Evolutionary conservation across 2,329 filamentous ascomycete genomes (phyloP).

Genomic region (Neopestalotiopsis clavispora): DNA sequence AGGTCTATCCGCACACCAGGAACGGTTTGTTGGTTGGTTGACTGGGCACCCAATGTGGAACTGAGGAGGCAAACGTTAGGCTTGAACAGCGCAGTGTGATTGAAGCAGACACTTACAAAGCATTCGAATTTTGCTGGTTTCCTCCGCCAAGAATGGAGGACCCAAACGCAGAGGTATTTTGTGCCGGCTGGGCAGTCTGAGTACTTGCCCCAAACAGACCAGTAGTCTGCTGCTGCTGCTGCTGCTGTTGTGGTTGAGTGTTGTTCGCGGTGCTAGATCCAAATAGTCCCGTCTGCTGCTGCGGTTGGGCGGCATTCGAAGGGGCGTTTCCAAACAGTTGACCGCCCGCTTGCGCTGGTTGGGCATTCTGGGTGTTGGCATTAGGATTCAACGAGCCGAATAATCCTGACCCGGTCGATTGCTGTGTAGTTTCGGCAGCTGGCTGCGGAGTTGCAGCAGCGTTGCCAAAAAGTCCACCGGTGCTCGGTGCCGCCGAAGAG

Average conservation of each 20-base stretch:
- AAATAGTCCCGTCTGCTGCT: constrained; percentile 23
- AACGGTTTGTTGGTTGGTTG: constrained; percentile 57
- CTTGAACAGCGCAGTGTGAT: background rate
- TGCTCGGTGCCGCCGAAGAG: constrained; percentile 30
- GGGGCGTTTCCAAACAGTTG: constrained; percentile 18
- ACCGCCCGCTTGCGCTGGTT: constrained; percentile 1
- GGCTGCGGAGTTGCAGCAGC: constrained; percentile 17
- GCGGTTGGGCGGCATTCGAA: constrained; percentile 20
- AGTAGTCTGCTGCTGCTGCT: constrained; percentile 13
- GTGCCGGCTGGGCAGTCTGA: constrained; percentile 8
- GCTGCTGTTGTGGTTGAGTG: constrained; percentile 14
- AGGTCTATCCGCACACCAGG: constrained; percentile 81
- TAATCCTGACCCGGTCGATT: constrained; percentile 29
- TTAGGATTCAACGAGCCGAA: constrained; percentile 29
- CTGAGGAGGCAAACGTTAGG: background rate
- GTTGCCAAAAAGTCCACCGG: constrained; percentile 32
- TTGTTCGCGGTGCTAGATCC: constrained; percentile 23
- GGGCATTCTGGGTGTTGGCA: background rate
- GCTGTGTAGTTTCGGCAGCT: constrained; percentile 20
- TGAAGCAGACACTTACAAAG: constrained; percentile 34
- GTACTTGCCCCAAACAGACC: constrained; percentile 16
- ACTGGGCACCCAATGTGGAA: constrained; percentile 43
- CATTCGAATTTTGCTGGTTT: constrained; percentile 24
- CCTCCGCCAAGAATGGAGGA: constrained; percentile 13
- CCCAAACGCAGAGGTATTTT: background rate